A percentile compares a stretch with the other conserved stretches of the same genome.
Conservation (phyloP, 371 early-diverging fungal genomes). For the Syncephalis plumigaleata region DNA sequence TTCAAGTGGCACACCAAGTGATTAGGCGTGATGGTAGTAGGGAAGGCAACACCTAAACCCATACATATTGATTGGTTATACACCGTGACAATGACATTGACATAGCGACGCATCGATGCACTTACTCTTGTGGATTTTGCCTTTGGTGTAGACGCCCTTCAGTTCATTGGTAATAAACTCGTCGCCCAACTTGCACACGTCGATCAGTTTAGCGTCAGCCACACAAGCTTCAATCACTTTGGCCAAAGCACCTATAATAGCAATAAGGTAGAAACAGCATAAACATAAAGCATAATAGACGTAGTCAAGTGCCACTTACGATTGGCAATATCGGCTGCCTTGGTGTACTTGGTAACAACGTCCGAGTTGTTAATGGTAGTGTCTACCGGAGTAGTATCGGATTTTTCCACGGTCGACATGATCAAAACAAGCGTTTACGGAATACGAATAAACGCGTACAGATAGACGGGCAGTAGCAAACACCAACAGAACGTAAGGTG, state of each 20-base stretch:
- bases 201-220: conserved; percentile 53
- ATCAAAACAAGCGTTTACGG: no score
- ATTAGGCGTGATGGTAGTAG: conserved; percentile 76
- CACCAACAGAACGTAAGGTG: no score
- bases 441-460: no score
- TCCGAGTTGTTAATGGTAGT: conserved; percentile 28
- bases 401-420: background rate
- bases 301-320: conserved; percentile 18
- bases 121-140: conserved; percentile 45
- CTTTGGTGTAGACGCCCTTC: conserved; percentile 37
- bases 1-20: conserved; percentile 71
- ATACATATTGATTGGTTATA: no score
- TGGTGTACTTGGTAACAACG: conserved; percentile 75
- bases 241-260: conserved; percentile 36
- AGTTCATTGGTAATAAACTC: conserved; percentile 40
- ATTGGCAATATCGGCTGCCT: conserved; percentile 72
- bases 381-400: background rate
- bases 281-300: background rate
- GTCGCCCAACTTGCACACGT: conserved; percentile 73
- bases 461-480: no score
- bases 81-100: no score
- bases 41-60: conserved; percentile 81
- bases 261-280: background rate
- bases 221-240: conserved; percentile 47
- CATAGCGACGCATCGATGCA: background rate